A percentile compares a stretch with the other conserved stretches of the same genome.
These are phyloP conservation scores for Flueggea neowawraea DNA, from an alignment of 441 rosid species.

Conservation along the genomic window DNA sequence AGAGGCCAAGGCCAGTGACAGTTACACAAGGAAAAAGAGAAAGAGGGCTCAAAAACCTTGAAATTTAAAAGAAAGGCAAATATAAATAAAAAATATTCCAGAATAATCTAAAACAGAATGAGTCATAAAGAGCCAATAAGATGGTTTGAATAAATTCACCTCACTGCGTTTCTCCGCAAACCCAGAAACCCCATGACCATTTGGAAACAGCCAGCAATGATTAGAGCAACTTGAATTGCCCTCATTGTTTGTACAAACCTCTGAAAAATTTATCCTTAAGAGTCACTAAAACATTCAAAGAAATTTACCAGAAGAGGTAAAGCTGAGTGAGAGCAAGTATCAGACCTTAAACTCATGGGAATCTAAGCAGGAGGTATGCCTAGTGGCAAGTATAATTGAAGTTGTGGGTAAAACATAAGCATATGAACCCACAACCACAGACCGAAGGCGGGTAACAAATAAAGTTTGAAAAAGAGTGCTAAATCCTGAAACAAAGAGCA, in stretches of 20 bases:
- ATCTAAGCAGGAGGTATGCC: constrained; percentile 32
- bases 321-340: not conserved
- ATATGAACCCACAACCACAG: constrained; percentile 55
- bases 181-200: constrained; percentile 61
- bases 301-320: not conserved
- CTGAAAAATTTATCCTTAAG: constrained; percentile 24
- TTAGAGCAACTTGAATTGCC: constrained; percentile 71
- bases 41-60: constrained; percentile 69
- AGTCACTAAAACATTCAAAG: not conserved
- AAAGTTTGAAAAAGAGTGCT: constrained; percentile 64
- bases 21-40: constrained; percentile 68
- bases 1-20: constrained; percentile 77
- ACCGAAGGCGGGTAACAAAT: constrained; percentile 76
- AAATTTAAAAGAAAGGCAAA: not conserved
- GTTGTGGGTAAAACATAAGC: constrained; percentile 55
- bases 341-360: constrained; percentile 46
- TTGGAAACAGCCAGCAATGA: constrained; percentile 64
- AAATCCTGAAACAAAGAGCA: constrained; percentile 61
- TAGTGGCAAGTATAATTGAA: constrained; percentile 48
- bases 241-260: constrained; percentile 69
- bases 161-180: constrained; percentile 61
- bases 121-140: too few relatives aligned
- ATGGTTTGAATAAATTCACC: constrained; percentile 25
- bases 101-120: too few relatives aligned
- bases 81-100: not conserved